phyloP scores from a whole-genome alignment of 176 grass and related monocot genomes.

The Oryza glaberrima region DNA sequence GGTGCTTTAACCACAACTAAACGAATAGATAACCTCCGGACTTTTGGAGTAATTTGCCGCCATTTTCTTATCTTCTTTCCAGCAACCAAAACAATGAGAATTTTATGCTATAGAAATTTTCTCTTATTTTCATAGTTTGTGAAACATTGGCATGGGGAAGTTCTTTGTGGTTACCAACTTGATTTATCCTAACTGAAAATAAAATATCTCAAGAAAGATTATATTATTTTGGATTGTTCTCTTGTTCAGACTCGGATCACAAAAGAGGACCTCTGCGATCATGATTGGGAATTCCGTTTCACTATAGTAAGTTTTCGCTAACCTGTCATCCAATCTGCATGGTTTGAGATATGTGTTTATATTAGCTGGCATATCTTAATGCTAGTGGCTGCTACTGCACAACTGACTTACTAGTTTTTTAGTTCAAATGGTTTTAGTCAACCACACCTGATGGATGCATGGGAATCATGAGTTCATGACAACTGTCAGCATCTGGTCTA shows the following conservation, averaged over 20 bases:
- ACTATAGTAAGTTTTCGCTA: constrained; percentile 61
- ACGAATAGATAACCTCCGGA: background rate
- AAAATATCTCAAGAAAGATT: constrained; percentile 24
- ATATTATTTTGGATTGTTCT: constrained; percentile 28
- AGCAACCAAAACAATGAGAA: constrained; percentile 13
- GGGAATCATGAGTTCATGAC: constrained; percentile 41
- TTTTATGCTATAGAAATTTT: background rate
- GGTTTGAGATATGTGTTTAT: constrained; percentile 22
- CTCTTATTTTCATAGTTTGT: background rate
- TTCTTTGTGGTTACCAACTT: constrained; percentile 26
- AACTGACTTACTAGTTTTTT: constrained; percentile 55
- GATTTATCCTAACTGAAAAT: constrained; percentile 28
- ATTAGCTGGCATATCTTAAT: constrained; percentile 9
- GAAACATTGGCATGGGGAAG: background rate
- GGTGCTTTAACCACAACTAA: background rate
- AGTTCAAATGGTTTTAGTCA: constrained; percentile 51
- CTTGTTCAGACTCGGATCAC: constrained; percentile 72
- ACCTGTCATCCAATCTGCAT: constrained; percentile 3
- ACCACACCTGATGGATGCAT: constrained; percentile 50
- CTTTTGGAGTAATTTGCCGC: background rate
- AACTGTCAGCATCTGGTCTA: constrained; percentile 26
- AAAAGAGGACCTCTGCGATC: constrained; percentile 85
- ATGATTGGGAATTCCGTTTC: constrained; percentile 87
- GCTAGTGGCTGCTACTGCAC: constrained; percentile 27
- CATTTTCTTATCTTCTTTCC: background rate